Percentiles rank a stretch among this genome's conserved stretches.
phyloP scores from a whole-genome alignment of 2,329 filamentous ascomycete species.

The Colletotrichum aenigma region DNA sequence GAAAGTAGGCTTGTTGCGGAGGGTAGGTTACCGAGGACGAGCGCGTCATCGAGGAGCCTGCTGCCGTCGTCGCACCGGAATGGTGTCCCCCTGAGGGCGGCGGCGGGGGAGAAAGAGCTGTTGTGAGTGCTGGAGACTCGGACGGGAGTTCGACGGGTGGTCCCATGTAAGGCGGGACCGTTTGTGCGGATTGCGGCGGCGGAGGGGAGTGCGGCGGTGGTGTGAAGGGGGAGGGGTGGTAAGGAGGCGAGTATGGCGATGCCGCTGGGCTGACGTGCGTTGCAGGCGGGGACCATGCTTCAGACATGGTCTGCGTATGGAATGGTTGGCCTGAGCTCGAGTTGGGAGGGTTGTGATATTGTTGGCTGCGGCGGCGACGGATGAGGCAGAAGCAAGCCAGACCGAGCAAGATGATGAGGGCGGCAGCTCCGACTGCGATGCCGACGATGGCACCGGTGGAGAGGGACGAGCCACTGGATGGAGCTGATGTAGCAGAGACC shows the following conservation, averaged over 20 bases:
- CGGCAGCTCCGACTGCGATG: conserved; percentile 40
- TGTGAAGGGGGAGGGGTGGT: background rate
- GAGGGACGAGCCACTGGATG: conserved; percentile 19
- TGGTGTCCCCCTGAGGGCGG: background rate
- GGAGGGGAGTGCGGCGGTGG: background rate
- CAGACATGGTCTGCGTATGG: conserved; percentile 10
- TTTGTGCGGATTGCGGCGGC: conserved; percentile 17
- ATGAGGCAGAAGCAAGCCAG: conserved; percentile 31
- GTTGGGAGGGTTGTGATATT: background rate
- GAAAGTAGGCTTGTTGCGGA: conserved; percentile 15
- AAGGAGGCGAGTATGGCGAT: conserved; percentile 11
- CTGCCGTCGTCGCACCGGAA: background rate
- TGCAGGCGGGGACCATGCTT: conserved; percentile 18
- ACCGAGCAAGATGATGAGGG: conserved; percentile 29
- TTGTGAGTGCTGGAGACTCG: background rate
- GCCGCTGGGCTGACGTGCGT: background rate
- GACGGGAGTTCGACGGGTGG: conserved; percentile 32
- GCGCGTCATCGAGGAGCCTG: background rate
- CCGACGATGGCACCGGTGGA: conserved; percentile 47
- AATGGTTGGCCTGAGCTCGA: background rate
- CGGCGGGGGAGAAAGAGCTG: background rate
- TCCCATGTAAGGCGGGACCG: conserved; percentile 19
- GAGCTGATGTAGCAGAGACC: conserved; percentile 24
- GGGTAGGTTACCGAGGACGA: background rate
- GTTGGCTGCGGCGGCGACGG: conserved; percentile 27